Conservation (phyloP, 371 early-diverging fungal species). For the Rhizomucor pusillus region DNA sequence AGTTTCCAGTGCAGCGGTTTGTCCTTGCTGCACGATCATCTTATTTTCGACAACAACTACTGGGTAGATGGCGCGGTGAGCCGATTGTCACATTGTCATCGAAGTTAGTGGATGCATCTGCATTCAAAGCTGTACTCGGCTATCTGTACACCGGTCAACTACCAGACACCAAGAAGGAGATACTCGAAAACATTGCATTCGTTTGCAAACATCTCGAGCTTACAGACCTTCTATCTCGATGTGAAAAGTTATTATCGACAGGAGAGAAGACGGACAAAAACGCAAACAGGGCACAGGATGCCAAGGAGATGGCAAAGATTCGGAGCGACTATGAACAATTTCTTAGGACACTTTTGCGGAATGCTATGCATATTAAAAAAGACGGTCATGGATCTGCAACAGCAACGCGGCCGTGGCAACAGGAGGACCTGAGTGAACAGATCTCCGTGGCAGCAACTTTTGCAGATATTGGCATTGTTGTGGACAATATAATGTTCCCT, state of each 20-base stretch:
- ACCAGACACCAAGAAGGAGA: conserved; percentile 10
- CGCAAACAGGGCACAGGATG: conserved; percentile 19
- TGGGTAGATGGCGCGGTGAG: conserved; percentile 20
- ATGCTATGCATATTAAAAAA: conserved; percentile 5
- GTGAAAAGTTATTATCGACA: conserved; percentile 9
- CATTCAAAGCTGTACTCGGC: conserved; percentile 27
- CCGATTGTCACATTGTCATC: conserved; percentile 15
- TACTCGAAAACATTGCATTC: conserved; percentile 25
- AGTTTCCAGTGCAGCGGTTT: conserved; percentile 32
- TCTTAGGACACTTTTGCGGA: conserved; percentile 10
- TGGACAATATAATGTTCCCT: conserved; percentile 27
- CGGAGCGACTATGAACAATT: conserved; percentile 32
- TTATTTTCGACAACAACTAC: conserved; percentile 23
- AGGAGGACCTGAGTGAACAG: conserved; percentile 1
- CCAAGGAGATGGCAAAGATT: conserved; percentile 23
- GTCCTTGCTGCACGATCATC: conserved; percentile 30
- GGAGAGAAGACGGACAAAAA: conserved; percentile 7
- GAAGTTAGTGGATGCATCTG: conserved; percentile 20
- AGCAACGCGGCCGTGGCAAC: neutral
- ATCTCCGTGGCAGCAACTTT: conserved; percentile 10
- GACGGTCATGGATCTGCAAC: neutral
- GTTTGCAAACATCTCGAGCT: conserved; percentile 28
- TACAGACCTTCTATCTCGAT: conserved; percentile 15
- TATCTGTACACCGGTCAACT: conserved; percentile 40
- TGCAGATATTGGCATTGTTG: conserved; percentile 28